Evolutionary conservation across 129 eudicot species (phyloP).

Genomic region (Rutidosis leptorrhynchoides): DNA sequence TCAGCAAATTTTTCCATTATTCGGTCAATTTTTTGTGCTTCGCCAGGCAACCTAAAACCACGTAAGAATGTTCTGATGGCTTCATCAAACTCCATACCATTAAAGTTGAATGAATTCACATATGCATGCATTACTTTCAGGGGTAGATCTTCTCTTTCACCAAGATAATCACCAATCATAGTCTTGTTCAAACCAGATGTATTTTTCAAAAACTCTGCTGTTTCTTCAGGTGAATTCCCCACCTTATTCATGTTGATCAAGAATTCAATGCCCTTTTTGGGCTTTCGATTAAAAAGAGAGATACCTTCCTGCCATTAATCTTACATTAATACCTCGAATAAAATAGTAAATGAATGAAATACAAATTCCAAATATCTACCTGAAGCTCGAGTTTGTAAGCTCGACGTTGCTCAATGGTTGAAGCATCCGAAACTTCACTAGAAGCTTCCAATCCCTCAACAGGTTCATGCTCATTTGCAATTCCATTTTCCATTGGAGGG

Average conservation of each 20-base stretch:
- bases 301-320: constrained; percentile 92
- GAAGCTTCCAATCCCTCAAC: constrained; percentile 66
- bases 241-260: constrained; percentile 85
- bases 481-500: constrained; percentile 51
- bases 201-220: constrained; percentile 69
- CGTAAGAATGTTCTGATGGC: constrained; percentile 71
- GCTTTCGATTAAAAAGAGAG: constrained; percentile 84
- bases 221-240: constrained; percentile 83
- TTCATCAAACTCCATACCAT: constrained; percentile 83
- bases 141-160: constrained; percentile 87
- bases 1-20: constrained; percentile 97
- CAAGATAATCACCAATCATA: constrained; percentile 86
- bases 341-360: constrained; percentile 1
- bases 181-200: constrained; percentile 82
- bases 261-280: constrained; percentile 88
- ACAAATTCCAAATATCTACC: constrained; percentile 40
- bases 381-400: constrained; percentile 97
- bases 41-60: constrained; percentile 93
- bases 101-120: constrained; percentile 89
- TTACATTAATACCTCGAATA: constrained; percentile 34
- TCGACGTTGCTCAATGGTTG: constrained; percentile 81
- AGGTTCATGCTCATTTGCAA: constrained; percentile 44
- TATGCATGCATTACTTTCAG: constrained; percentile 96
- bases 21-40: constrained; percentile 97
- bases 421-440: constrained; percentile 78